Evolutionary conservation across 2,329 filamentous ascomycete species (phyloP).

Genomic region (Elsinoe batatas): DNA sequence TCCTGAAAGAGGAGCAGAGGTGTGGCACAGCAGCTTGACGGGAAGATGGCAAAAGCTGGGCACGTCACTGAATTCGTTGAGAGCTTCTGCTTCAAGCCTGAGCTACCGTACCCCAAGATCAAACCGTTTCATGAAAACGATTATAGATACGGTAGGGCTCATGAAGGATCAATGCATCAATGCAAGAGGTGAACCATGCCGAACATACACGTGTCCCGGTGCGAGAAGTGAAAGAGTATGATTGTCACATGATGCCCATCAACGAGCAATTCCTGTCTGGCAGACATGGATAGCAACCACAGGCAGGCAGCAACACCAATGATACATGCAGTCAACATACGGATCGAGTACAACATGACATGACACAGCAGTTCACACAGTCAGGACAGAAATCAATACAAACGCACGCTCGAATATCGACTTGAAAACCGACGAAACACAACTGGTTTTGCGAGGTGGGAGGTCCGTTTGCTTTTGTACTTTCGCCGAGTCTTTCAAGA

Average conservation of each 20-base stretch:
- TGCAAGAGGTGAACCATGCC: neutral
- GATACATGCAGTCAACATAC: neutral
- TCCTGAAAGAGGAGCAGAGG: neutral
- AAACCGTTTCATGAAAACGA: conserved; percentile 5
- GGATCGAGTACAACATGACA: neutral
- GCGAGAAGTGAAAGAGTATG: neutral
- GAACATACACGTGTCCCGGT: neutral
- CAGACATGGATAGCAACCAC: neutral
- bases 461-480: neutral
- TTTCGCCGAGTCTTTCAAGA: neutral
- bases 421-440: neutral
- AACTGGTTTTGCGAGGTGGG: neutral
- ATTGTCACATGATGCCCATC: neutral
- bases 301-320: neutral
- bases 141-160: conserved; percentile 3
- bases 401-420: neutral
- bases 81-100: conserved; percentile 6
- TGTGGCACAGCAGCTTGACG: neutral
- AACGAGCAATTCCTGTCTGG: neutral
- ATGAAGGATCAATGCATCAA: neutral
- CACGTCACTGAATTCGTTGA: conserved; percentile 4
- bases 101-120: neutral
- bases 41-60: neutral
- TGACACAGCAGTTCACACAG: neutral
- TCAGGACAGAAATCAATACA: neutral